These are phyloP conservation scores for Barnettozyma botsteinii DNA, from an alignment of 805 yeast genomes.

Conservation along the genomic window DNA sequence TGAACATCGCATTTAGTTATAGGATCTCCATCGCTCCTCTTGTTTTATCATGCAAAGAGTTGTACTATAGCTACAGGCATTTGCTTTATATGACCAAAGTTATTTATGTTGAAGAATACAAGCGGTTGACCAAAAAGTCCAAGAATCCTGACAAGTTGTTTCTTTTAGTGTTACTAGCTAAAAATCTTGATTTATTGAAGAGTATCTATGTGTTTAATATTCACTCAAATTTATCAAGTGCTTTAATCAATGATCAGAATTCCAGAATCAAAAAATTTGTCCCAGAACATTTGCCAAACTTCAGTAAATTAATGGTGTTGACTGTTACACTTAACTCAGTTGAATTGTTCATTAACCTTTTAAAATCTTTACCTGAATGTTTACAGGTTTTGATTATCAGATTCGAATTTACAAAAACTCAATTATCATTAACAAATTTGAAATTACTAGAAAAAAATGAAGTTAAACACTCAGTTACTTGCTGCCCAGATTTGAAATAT, in stretches of 20 bases:
- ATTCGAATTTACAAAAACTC: conserved; percentile 9
- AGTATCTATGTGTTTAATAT: conserved; percentile 5
- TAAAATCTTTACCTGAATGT: conserved; percentile 6
- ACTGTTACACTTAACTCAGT: conserved; percentile 9
- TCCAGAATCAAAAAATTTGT: conserved; percentile 1
- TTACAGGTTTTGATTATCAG: conserved; percentile 9
- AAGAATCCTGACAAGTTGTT: neutral
- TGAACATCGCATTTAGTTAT: conserved; percentile 4
- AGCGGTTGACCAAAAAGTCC: neutral
- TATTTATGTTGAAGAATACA: conserved; percentile 6
- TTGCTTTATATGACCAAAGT: conserved; percentile 13
- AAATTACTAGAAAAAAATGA: neutral
- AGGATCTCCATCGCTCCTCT: conserved; percentile 12
- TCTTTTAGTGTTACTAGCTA: conserved; percentile 1
- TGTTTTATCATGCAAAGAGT: conserved; percentile 8
- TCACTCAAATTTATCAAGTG: conserved; percentile 6
- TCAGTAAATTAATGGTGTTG: conserved; percentile 6
- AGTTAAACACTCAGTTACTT: neutral
- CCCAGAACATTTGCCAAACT: conserved; percentile 1
- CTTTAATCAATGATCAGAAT: neutral
- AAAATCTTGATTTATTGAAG: neutral
- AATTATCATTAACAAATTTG: neutral
- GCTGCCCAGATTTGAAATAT: conserved; percentile 6
- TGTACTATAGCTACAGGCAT: conserved; percentile 9
- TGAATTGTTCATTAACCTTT: neutral